Base-by-base conservation (phyloP, 2,329 filamentous ascomycete genomes). In the Talaromyces verruculosus region DNA sequence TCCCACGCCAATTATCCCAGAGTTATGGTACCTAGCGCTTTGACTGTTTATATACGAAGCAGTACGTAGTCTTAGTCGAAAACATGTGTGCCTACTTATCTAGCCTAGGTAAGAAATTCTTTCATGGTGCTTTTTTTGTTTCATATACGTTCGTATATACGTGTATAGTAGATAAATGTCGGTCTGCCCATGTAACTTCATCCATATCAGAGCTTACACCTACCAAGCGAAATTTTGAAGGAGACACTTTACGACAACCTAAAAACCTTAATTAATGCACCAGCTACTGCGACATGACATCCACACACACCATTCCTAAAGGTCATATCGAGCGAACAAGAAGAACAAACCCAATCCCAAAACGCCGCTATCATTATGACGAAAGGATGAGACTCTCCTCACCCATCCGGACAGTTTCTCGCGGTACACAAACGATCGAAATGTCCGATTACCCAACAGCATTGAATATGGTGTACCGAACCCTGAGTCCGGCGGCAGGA, bases 21-120 rank as follows among this genome's bases (percentile, higher is more conserved):
- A 8, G 53, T 39, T 37, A 8, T 22, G 53, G 53, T 39, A 22
- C 53, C 53, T 57, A 39, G n/a, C 53, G 53, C 53, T 57, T 57
- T 25, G 53, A 57, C 53, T 37, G 10, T 57, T 17, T 11, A 37
- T 39, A 11, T 57, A 57, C 53, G 53, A 39, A 57, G 53, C 10
- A 37, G 49, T 19, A 10, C 28, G 11, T 17, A 37, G 33, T 15
- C 17, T 37, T 22, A 15, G n/a, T 25, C n/a, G 11, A 57, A 22
- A 3, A 37, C 19, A 22, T 25, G 2, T 57, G 53, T 8, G 33
- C 33, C 39, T 39, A 57, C 10, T 37, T 15, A 22, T 22, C 22
- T 25, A 39, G 30, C 33, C 53, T 57, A 15, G 51, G 30, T 33
- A 57, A 19, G n/a, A 37, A 37, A 15, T 39, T 22, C 53, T 39